Percentiles rank a stretch among this genome's conserved stretches.
Conservation (phyloP, 2,329 filamentous ascomycete species). For the Hortaea werneckii region DNA sequence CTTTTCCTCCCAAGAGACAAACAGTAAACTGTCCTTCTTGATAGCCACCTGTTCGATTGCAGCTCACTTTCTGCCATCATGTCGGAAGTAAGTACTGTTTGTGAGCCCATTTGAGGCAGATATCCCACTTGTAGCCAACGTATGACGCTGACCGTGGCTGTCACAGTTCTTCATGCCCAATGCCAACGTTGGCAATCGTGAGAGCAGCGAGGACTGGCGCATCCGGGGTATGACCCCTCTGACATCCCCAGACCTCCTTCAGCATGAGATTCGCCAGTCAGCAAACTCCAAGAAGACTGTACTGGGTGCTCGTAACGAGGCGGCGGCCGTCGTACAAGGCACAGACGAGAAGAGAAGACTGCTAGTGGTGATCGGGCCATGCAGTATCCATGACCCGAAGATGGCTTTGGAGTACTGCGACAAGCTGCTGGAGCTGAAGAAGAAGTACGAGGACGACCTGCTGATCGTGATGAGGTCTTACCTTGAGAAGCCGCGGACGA, state of each 20-base stretch:
- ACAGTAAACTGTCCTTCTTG: too few relatives aligned
- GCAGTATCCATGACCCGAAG: conserved; percentile 90
- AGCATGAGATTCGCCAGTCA: conserved; percentile 70
- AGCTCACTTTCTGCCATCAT: too few relatives aligned
- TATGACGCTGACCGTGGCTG: too few relatives aligned
- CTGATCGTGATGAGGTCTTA: conserved; percentile 97
- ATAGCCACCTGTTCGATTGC: too few relatives aligned
- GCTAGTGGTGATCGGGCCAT: conserved; percentile 81
- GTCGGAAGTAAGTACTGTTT: too few relatives aligned
- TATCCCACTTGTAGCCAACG: too few relatives aligned
- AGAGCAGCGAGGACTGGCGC: conserved; percentile 42
- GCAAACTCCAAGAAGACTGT: conserved; percentile 45
- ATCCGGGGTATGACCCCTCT: conserved; percentile 58
- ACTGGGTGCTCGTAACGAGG: conserved; percentile 48
- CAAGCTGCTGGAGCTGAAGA: conserved; percentile 66
- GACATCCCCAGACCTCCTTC: conserved; percentile 85
- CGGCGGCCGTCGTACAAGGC: conserved; percentile 52
- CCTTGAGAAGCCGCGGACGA: conserved; percentile 96
- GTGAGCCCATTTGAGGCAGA: too few relatives aligned
- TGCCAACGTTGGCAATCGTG: conserved; percentile 38
- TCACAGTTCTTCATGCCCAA: conserved; percentile 42
- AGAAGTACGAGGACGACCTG: conserved; percentile 81
- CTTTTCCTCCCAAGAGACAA: too few relatives aligned
- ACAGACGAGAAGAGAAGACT: conserved; percentile 47
- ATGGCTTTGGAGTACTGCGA: conserved; percentile 91